Evolutionary conservation across 805 yeast species (phyloP), one percentile per base, ranked within the genome.

Genomic region (Candida easanensis): DNA sequence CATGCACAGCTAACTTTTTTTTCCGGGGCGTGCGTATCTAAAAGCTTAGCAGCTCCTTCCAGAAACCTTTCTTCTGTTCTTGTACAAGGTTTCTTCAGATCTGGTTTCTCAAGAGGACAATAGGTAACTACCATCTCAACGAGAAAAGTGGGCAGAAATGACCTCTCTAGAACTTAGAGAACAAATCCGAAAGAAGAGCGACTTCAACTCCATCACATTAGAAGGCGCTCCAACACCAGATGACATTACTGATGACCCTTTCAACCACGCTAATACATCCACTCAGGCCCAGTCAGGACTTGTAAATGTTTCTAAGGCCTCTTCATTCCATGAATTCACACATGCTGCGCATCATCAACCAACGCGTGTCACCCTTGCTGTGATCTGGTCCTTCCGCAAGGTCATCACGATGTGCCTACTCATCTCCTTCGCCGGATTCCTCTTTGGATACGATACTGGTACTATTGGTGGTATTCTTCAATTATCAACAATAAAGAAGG

Each of bases 381-480:
- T 17, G 19, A 6, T 30, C 19, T 30, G 18, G 33, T 9, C 18
- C 8, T 17, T 16, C 13, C 33, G 46, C 18, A 39, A 44, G 26
- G 49, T 40, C 39, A 48, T 63, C 28, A 10, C 42, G 17, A 32
- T 30, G 36, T 45, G 88, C 63, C 53, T 71, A n/a, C 54, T 77
- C 41, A 76, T 82, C 42, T 81, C 87, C 5, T 80, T 80, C 51
- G 84, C 84, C 54, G 89, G 88, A 22, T 82, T 79, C 57, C 79
- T 80, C 27, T 81, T 80, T 53, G 89, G 89, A 39, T 83, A 81
- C 73, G 89, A 83, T 64, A 79, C 87, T 30, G 88, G 88, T 57
- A 80, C 84, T 44, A 79, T 83, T 57, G 80, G 85, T n/a, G 87
- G 88, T 42, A 74, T 82, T 48, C 76, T 80, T 23, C 76, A 79